Base-by-base conservation (phyloP, 2,329 filamentous ascomycete species). In the Plectosphaerella cucumerina region DNA sequence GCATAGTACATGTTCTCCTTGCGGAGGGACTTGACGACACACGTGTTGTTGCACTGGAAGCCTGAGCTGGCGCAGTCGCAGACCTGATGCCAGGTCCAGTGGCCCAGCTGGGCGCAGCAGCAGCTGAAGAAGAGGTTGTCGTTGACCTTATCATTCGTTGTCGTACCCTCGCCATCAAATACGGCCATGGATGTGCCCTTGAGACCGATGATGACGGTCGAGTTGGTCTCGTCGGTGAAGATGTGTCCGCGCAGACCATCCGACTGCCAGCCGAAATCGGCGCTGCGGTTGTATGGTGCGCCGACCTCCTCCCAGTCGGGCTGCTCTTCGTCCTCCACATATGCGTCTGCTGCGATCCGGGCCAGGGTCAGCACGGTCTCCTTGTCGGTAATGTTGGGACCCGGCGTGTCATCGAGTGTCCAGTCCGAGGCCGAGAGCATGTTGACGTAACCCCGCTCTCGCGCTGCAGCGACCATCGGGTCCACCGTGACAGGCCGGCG, bases 71-170 rank as follows among this genome's bases (percentile, higher is more conserved):
- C 90, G 66, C 94, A 99, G 66, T 96, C 88, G 70, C 94, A 99
- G 50, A 96, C 91, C 65, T 95, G 87, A 54, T 89, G 86, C 86
- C 91, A 97, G 15, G 91, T 84, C 72, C 86, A 91, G 57, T 91
- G 90, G 0, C 92, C 91, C 60, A 95, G 92, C 70, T 97, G 91
- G 4, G 85, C 94, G 70, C 94, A 99, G 69, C 94, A 99, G 72
- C 94, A 99, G 64, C 92, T 96, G 72, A 97, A 97, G 70, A 96
- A 96, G 10, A 99, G 77, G 65, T 99, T 99, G 70, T 99, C 94
- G 66, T 97, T 99, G 62, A 92, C 77, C 73, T 99, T 99, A 72
- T 99, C 94, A 59, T 96, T 96, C 22, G 91, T 96, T 0, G 93
- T 97, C 1, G 94, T 97, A 48, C 92, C 93, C 35, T 93, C 89